phyloP scores from a whole-genome alignment of 2,329 filamentous ascomycete species.

The Aspergillus glaucus region DNA sequence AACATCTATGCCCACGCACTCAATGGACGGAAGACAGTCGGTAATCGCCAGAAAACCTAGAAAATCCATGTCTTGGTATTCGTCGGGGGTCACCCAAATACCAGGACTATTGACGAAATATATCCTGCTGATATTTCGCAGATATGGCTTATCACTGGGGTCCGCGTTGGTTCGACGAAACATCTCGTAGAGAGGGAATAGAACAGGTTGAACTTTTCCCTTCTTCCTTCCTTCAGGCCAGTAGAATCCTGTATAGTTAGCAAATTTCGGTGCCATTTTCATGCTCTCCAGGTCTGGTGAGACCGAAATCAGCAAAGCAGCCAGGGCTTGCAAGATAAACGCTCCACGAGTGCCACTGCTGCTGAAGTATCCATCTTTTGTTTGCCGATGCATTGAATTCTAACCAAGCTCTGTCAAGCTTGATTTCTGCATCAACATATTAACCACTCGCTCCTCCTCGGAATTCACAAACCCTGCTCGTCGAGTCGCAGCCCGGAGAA shows the following conservation, averaged over 20 bases:
- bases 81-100: too few relatives aligned
- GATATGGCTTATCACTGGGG: conserved; percentile 4
- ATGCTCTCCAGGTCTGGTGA: conserved; percentile 14
- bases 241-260: too few relatives aligned
- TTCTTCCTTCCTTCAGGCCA: background rate
- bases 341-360: background rate
- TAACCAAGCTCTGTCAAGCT: background rate
- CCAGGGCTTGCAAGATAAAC: conserved; percentile 13
- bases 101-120: too few relatives aligned
- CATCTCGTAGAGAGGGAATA: conserved; percentile 11
- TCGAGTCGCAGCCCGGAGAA: conserved; percentile 8
- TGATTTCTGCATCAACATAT: conserved; percentile 14
- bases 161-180: conserved; percentile 4
- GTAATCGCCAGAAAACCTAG: conserved; percentile 6
- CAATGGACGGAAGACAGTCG: conserved; percentile 13
- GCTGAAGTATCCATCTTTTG: background rate
- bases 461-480: conserved; percentile 7
- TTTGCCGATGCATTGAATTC: too few relatives aligned
- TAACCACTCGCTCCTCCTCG: conserved; percentile 7
- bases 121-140: conserved; percentile 8
- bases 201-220: background rate
- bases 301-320: conserved; percentile 14
- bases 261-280: background rate
- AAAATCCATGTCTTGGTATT: conserved; percentile 7
- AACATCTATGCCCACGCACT: conserved; percentile 10